phyloP scores from a whole-genome alignment of 2,329 filamentous ascomycete genomes.

The Harringtonia lauricola region DNA sequence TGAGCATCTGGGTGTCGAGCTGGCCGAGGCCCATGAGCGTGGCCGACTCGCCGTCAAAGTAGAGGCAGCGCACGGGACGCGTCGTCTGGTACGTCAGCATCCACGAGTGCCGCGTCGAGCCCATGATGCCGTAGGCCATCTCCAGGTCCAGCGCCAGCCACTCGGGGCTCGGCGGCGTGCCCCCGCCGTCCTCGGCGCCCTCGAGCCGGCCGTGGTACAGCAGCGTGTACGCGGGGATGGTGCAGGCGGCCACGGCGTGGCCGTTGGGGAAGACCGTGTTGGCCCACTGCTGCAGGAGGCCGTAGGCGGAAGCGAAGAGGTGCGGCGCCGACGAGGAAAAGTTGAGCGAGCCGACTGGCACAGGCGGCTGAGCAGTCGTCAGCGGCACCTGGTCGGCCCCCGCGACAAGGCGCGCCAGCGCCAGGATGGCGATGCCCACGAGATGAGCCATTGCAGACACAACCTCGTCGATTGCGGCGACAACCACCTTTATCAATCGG shows the following conservation, averaged over 20 bases:
- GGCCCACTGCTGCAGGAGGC: constrained; percentile 36
- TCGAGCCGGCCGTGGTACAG: constrained; percentile 33
- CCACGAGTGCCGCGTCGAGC: constrained; percentile 27
- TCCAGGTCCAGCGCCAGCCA: constrained; percentile 41
- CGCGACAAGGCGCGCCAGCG: neutral
- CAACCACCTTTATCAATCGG: too few relatives aligned
- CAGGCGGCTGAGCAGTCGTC: neutral
- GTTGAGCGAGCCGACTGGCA: constrained; percentile 20
- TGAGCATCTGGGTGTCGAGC: constrained; percentile 37
- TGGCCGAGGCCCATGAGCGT: constrained; percentile 33
- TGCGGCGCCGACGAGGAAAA: constrained; percentile 35
- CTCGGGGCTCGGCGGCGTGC: constrained; percentile 32
- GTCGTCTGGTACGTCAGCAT: constrained; percentile 38
- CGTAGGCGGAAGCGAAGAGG: constrained; percentile 34
- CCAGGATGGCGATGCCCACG: too few relatives aligned
- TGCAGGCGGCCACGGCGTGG: constrained; percentile 33
- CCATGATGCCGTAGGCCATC: constrained; percentile 44
- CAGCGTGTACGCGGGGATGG: constrained; percentile 32
- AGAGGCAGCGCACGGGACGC: constrained; percentile 28
- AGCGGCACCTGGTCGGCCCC: too few relatives aligned
- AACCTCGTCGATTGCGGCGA: too few relatives aligned
- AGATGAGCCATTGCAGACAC: too few relatives aligned
- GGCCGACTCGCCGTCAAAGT: constrained; percentile 40
- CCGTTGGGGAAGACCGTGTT: constrained; percentile 41
- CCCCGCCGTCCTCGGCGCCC: neutral